Evolutionary conservation across 495 filamentous ascomycete species (phyloP).

Genomic region (Penicillium daleae): DNA sequence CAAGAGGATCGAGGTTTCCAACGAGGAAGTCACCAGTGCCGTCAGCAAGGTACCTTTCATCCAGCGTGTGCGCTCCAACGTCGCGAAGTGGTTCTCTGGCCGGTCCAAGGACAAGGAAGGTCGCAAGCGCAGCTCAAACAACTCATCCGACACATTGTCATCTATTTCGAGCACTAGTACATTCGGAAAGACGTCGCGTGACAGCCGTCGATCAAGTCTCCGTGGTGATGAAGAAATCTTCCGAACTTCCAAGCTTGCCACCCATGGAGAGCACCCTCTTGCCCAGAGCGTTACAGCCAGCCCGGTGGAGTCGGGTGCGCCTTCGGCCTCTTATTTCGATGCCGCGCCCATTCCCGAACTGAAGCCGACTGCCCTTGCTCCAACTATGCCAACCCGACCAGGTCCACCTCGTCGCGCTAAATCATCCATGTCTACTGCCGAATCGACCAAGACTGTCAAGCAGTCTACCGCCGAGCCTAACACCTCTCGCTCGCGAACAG

Average conservation of each 20-base stretch:
- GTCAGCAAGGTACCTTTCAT: constrained; percentile 88
- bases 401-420: constrained; percentile 53
- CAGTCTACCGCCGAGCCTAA: constrained; percentile 37
- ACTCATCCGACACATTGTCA: constrained; percentile 41
- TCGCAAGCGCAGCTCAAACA: constrained; percentile 49
- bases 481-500: constrained; percentile 44
- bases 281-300: constrained; percentile 79
- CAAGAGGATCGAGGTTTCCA: constrained; percentile 90
- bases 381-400: constrained; percentile 48
- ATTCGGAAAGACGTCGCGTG: constrained; percentile 41
- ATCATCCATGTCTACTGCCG: constrained; percentile 63
- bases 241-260: constrained; percentile 43
- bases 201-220: constrained; percentile 68
- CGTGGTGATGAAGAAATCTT: constrained; percentile 65
- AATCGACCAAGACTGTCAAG: constrained; percentile 64
- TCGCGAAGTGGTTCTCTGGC: constrained; percentile 64
- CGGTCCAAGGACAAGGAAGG: constrained; percentile 58
- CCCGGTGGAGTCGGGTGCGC: constrained; percentile 56
- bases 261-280: constrained; percentile 73
- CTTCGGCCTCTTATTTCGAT: constrained; percentile 48
- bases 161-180: constrained; percentile 36
- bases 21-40: constrained; percentile 83
- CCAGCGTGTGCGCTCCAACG: constrained; percentile 62
- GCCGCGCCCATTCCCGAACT: constrained; percentile 25
- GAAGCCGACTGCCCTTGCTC: constrained; percentile 35